These are phyloP conservation scores for Pyricularia pennisetigena DNA, from an alignment of 2,329 filamentous ascomycete species.

Conservation along the genomic window DNA sequence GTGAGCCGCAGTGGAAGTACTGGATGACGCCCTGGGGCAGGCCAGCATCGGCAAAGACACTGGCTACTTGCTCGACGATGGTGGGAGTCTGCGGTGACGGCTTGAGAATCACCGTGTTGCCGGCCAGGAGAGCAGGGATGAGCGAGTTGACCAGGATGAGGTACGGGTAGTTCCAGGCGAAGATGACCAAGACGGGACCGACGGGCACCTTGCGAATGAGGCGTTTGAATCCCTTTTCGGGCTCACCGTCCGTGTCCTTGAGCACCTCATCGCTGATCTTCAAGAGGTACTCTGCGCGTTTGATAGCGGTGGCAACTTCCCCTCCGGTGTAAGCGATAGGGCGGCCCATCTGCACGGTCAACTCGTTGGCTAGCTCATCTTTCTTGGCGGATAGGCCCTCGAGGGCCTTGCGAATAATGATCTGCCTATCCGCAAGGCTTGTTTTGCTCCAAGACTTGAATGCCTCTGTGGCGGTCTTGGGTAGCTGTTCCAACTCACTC, in stretches of 20 bases:
- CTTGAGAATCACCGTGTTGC: slow-evolving; percentile 88
- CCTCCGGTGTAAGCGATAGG: slow-evolving; percentile 80
- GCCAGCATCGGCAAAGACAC: slow-evolving; percentile 70
- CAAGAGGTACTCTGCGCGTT: slow-evolving; percentile 75
- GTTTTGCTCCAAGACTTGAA: slow-evolving; percentile 73
- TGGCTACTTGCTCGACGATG: slow-evolving; percentile 72
- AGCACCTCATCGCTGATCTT: slow-evolving; percentile 73
- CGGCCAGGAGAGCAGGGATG: slow-evolving; percentile 80
- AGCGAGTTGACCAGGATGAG: slow-evolving; percentile 88
- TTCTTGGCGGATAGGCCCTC: slow-evolving; percentile 59
- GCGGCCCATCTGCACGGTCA: slow-evolving; percentile 92
- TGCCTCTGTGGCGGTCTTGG: slow-evolving; percentile 60
- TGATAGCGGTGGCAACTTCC: slow-evolving; percentile 78
- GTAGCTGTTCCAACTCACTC: slow-evolving; percentile 61
- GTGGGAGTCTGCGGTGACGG: slow-evolving; percentile 93
- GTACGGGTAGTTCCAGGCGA: slow-evolving; percentile 98
- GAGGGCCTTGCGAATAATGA: slow-evolving; percentile 72
- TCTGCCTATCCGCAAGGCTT: slow-evolving; percentile 62
- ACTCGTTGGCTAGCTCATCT: slow-evolving; percentile 72
- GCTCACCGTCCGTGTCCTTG: slow-evolving; percentile 70
- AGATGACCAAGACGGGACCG: slow-evolving; percentile 79
- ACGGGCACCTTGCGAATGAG: slow-evolving; percentile 85
- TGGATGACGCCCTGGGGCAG: slow-evolving; percentile 78
- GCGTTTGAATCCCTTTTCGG: slow-evolving; percentile 79
- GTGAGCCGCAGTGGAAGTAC: slow-evolving; percentile 83